Evolutionary conservation across 1,284 basidiomycete genomes (phyloP), one percentile per base, ranked within the genome.

Genomic region (Xanthoconium separans): DNA sequence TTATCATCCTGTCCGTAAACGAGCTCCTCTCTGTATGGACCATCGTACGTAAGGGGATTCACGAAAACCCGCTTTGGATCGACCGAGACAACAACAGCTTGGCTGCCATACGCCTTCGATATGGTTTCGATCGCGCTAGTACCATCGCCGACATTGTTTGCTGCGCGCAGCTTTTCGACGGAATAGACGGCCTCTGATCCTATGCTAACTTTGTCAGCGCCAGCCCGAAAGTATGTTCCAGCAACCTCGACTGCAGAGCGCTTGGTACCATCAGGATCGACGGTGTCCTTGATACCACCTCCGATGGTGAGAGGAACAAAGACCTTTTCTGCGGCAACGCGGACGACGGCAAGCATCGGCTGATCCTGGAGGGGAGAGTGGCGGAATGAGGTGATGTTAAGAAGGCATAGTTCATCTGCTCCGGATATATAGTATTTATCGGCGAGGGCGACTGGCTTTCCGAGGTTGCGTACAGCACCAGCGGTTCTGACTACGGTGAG

Each of bases 341-440:
- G 87, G 48, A 99, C 92, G 63, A 99, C 91, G 43, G 93, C 89
- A 51, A 99, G 84, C 97, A 99, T 99, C 1, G 97, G 97, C 73
- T 99, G 97, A 73, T 99, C 97, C 51, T 81, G 86, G 41, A 99
- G 80, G 1, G 97, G 95, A 8, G 93, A 98, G 61, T 92, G 89
- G 57, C 97, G 91, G 85, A 99, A 99, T 52, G 95, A 98, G 9
- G 97, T 99, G 77, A 99, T 99, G 76, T 99, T 99, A 70, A 99
- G 87, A 64, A 99, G 88, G 65, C 93, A 96, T 47, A 99, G 80
- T 74, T 99, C 97, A 75, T 99, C 97, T 44, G 97, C 97, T 33
- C 95, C 96, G 45, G 87, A 84, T 16, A 77, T 73, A 74, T 91
- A 98, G 76, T 99, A 99, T 57, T 85, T 83, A 47, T 82, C 81